A percentile compares a stretch with the other conserved stretches of the same genome.
Conservation (phyloP, 192 early-diverging fungal species). For the Chytriomyces sp. region DNA sequence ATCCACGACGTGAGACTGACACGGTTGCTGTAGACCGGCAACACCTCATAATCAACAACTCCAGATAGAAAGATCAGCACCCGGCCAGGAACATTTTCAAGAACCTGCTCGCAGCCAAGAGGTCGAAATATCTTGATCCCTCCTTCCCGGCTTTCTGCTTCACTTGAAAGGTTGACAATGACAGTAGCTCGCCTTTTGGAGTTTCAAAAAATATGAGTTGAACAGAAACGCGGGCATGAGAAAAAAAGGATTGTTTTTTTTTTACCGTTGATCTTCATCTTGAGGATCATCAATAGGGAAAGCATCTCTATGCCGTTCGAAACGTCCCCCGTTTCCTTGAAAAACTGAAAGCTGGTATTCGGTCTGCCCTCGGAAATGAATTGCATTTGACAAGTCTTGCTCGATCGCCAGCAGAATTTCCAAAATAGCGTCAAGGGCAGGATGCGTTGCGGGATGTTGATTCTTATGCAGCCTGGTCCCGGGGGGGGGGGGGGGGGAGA, state of each 20-base stretch:
- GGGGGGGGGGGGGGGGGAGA: background rate
- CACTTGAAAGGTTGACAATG: constrained; percentile 63
- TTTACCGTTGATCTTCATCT: constrained; percentile 54
- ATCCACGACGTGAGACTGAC: constrained; percentile 25
- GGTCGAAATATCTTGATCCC: constrained; percentile 61
- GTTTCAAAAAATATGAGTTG: background rate
- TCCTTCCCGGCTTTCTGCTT: constrained; percentile 47
- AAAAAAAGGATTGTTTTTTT: background rate
- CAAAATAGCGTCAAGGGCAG: constrained; percentile 13
- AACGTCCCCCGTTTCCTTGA: constrained; percentile 28
- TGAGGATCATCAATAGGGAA: constrained; percentile 58
- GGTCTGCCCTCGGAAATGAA: constrained; percentile 7
- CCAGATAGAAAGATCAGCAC: constrained; percentile 61
- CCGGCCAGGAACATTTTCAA: constrained; percentile 50
- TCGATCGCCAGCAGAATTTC: background rate
- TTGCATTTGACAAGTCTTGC: background rate
- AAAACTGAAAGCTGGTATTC: constrained; percentile 32
- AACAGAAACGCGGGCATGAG: no score
- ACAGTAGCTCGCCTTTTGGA: constrained; percentile 54
- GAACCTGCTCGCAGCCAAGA: constrained; percentile 41
- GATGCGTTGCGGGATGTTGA: constrained; percentile 5
- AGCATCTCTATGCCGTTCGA: constrained; percentile 61
- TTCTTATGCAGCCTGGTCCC: background rate
- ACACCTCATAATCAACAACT: constrained; percentile 59
- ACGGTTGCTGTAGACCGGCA: constrained; percentile 14